Conservation (phyloP, 177 flowering plant genomes). For the Vitis hybrid region DNA sequence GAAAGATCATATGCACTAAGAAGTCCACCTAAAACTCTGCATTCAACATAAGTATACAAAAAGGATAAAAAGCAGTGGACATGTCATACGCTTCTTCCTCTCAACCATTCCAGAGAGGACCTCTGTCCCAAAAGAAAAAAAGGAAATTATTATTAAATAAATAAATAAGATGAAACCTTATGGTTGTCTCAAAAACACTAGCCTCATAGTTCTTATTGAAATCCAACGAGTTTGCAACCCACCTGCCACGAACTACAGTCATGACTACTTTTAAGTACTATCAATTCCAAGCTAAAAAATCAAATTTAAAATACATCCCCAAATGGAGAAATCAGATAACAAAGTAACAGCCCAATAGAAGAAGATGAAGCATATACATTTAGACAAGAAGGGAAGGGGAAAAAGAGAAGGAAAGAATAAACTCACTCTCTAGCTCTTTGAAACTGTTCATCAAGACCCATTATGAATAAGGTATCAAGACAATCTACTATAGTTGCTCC, state of each 20-base stretch:
- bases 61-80: not conserved
- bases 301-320: too few species aligned
- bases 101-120: not conserved
- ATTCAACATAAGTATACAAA: not conserved
- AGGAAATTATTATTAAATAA: too few species aligned
- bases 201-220: slow-evolving; percentile 93
- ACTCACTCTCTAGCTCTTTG: slow-evolving; percentile 94
- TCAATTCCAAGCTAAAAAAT: not conserved
- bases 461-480: slow-evolving; percentile 90
- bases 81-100: too few species aligned
- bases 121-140: too few species aligned
- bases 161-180: slow-evolving; percentile 66
- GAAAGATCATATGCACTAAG: slow-evolving; percentile 97
- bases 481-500: slow-evolving; percentile 95
- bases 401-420: not conserved
- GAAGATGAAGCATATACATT: too few species aligned
- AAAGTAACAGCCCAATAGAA: too few species aligned
- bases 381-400: not conserved
- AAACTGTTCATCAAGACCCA: slow-evolving; percentile 93
- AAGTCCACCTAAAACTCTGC: slow-evolving; percentile 98
- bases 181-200: slow-evolving; percentile 99
- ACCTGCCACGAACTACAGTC: slow-evolving; percentile 47
- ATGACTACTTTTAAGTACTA: not conserved
- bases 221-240: slow-evolving; percentile 92
- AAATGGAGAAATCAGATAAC: not conserved